Evolutionary conservation across 352 stramenopile species (phyloP).

Genomic region (Globisporangium nagaii): DNA sequence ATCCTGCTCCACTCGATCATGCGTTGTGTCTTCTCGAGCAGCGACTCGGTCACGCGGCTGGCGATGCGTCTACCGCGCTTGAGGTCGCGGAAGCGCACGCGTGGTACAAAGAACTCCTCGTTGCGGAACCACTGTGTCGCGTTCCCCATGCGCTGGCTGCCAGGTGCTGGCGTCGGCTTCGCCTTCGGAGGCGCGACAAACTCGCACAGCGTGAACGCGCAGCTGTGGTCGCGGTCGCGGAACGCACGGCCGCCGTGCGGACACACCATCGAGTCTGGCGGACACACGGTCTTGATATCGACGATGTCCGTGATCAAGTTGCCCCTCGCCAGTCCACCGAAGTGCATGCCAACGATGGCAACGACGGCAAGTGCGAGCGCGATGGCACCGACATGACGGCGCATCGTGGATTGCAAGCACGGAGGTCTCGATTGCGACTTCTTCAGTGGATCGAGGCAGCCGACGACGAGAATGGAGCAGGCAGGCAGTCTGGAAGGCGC

Average conservation of each 20-base stretch:
- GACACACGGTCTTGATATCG: conserved; percentile 24
- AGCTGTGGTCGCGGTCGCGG: conserved; percentile 27
- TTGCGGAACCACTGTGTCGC: conserved; percentile 25
- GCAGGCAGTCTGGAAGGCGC: no score
- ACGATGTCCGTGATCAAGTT: conserved; percentile 18
- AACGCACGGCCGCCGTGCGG: conserved; percentile 30
- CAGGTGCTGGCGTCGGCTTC: not conserved
- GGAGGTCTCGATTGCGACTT: no score
- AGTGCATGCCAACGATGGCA: not conserved
- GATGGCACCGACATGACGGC: no score
- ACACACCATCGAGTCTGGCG: conserved; percentile 30
- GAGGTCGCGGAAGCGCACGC: conserved; percentile 13
- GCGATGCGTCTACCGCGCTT: conserved; percentile 14
- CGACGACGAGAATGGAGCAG: no score
- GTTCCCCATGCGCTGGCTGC: conserved; percentile 12
- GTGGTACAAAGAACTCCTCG: conserved; percentile 33
- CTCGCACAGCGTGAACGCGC: conserved; percentile 38
- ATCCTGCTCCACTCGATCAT: conserved; percentile 6
- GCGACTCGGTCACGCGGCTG: not conserved
- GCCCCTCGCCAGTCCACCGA: not conserved
- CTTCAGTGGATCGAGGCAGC: no score
- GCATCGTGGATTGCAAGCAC: no score
- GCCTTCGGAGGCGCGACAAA: conserved; percentile 13
- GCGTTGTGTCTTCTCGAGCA: conserved; percentile 12
- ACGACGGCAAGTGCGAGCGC: no score